Percentiles rank a stretch among this genome's conserved stretches.
phyloP scores from a whole-genome alignment of 192 early-diverging fungal genomes.

The Podila epigama region DNA sequence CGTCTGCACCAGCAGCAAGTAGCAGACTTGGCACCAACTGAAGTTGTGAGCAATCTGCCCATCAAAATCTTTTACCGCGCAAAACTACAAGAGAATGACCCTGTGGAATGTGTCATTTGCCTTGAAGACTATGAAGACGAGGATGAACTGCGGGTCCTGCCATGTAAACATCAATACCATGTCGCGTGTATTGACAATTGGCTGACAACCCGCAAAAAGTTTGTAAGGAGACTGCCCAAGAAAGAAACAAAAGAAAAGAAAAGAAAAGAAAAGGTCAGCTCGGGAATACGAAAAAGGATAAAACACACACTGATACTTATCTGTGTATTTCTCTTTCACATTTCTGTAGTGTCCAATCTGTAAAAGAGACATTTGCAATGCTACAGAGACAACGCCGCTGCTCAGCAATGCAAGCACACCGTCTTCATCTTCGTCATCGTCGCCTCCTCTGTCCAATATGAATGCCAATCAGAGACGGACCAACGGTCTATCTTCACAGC shows the following conservation, averaged over 20 bases:
- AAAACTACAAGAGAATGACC: constrained; percentile 77
- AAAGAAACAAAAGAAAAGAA: neutral
- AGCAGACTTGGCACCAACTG: constrained; percentile 78
- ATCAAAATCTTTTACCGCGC: constrained; percentile 68
- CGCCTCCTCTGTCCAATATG: too few species aligned
- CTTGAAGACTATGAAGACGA: constrained; percentile 89
- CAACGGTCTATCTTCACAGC: constrained; percentile 1
- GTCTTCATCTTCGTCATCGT: neutral
- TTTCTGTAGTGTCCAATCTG: constrained; percentile 51
- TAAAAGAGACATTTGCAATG: constrained; percentile 50
- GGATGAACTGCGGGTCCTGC: constrained; percentile 79
- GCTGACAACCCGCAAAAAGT: constrained; percentile 87
- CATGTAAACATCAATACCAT: constrained; percentile 92
- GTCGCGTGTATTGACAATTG: constrained; percentile 90
- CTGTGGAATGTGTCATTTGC: constrained; percentile 89
- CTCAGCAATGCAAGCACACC: neutral
- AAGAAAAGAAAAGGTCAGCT: too few species aligned
- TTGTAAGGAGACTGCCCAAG: constrained; percentile 69
- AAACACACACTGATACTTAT: neutral
- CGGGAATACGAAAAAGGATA: neutral
- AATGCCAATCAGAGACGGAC: neutral
- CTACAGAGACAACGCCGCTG: constrained; percentile 48
- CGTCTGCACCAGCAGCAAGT: constrained; percentile 74
- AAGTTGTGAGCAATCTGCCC: constrained; percentile 78
- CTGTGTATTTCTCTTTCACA: neutral